phyloP scores from a whole-genome alignment of 495 filamentous ascomycete genomes.

The Xylaria acuta region DNA sequence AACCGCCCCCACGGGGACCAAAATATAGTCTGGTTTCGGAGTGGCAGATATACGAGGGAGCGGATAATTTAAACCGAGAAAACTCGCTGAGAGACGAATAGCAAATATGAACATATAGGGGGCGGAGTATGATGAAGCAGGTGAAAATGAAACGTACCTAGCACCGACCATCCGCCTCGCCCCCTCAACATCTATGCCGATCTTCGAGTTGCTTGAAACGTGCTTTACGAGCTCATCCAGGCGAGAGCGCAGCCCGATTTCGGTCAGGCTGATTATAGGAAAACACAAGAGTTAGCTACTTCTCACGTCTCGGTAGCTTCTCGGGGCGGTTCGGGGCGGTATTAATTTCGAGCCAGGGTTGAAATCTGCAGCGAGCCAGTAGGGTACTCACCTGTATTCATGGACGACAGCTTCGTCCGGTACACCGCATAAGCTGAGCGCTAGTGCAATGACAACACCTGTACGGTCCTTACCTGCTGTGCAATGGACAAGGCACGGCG shows the following conservation, averaged over 20 bases:
- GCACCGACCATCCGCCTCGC: constrained; percentile 60
- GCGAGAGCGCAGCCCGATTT: constrained; percentile 55
- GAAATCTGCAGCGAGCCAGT: not conserved
- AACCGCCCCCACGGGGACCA: constrained; percentile 13
- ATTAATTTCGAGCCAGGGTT: not conserved
- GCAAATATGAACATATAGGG: not conserved
- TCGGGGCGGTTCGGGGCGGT: not conserved
- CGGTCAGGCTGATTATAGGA: constrained; percentile 52
- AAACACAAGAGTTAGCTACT: not conserved
- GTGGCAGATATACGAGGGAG: constrained; percentile 2
- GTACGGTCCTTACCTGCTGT: constrained; percentile 70
- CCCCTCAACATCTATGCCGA: constrained; percentile 50
- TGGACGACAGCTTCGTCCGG: constrained; percentile 61
- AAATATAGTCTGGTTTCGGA: not conserved
- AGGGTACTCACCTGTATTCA: constrained; percentile 57
- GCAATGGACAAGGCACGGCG: constrained; percentile 50
- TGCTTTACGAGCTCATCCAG: constrained; percentile 52
- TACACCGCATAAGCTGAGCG: constrained; percentile 64
- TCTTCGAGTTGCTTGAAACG: constrained; percentile 48
- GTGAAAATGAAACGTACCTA: constrained; percentile 45
- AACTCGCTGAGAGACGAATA: not conserved
- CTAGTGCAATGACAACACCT: constrained; percentile 65
- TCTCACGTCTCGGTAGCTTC: not conserved
- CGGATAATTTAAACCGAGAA: not conserved
- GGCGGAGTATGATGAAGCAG: constrained; percentile 1